phyloP scores from a whole-genome alignment of 148 eudicot genomes.

The Silene uniflora region DNA sequence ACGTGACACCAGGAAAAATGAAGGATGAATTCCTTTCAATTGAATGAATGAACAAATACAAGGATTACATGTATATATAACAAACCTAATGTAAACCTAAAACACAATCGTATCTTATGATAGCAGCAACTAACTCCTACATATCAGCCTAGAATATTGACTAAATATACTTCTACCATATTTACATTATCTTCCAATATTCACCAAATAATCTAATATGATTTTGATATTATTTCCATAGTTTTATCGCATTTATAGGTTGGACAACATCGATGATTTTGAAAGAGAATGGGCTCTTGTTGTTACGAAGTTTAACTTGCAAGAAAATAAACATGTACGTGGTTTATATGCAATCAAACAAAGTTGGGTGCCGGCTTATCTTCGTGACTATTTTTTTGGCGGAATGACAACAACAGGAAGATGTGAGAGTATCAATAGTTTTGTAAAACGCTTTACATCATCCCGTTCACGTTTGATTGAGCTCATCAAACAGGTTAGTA shows the following conservation, averaged over 20 bases:
- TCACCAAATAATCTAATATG: too few relatives aligned
- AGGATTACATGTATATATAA: too few relatives aligned
- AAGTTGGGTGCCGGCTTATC: conserved; percentile 22
- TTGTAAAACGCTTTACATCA: background rate
- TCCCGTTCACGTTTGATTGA: background rate
- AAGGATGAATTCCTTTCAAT: too few relatives aligned
- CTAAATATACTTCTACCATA: too few relatives aligned
- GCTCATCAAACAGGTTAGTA: background rate
- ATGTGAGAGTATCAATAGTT: conserved; percentile 1
- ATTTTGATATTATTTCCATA: too few relatives aligned
- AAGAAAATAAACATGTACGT: conserved; percentile 17
- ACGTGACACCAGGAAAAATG: too few relatives aligned
- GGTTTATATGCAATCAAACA: conserved; percentile 20
- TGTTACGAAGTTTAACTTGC: conserved; percentile 18
- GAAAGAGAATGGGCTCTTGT: conserved; percentile 19
- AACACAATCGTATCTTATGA: too few relatives aligned
- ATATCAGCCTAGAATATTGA: too few relatives aligned
- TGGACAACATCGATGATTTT: conserved; percentile 1
- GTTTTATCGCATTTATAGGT: conserved; percentile 10
- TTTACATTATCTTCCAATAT: too few relatives aligned
- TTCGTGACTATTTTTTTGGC: background rate
- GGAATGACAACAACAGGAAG: background rate
- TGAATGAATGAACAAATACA: too few relatives aligned
- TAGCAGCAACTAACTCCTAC: too few relatives aligned
- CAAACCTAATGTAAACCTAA: too few relatives aligned